These are phyloP conservation scores for Xylariaceae sp. DNA, from an alignment of 2,329 filamentous ascomycete species.

Conservation along the genomic window DNA sequence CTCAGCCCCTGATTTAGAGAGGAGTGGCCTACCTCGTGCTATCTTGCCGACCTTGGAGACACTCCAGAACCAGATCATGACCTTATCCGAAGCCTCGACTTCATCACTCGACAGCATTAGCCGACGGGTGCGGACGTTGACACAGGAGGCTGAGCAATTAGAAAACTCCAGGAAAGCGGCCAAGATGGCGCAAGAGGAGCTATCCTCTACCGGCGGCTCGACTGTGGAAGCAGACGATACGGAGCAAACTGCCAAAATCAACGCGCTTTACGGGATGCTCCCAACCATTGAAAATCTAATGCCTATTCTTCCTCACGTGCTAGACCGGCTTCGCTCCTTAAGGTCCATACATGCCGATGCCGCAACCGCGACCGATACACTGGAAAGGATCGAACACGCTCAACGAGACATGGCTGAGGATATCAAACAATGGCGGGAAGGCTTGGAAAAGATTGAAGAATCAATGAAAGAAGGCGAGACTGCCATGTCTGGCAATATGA, in stretches of 20 bases:
- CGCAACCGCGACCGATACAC: slow-evolving; percentile 69
- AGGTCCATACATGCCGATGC: slow-evolving; percentile 82
- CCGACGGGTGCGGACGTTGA: slow-evolving; percentile 63
- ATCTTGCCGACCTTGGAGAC: slow-evolving; percentile 77
- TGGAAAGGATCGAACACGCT: slow-evolving; percentile 70
- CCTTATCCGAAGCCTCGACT: slow-evolving; percentile 66
- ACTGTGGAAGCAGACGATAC: slow-evolving; percentile 44
- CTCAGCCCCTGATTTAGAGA: slow-evolving; percentile 58
- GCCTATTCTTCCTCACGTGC: slow-evolving; percentile 75
- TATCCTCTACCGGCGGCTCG: slow-evolving; percentile 42
- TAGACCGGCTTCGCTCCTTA: slow-evolving; percentile 80
- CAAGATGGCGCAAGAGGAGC: slow-evolving; percentile 55
- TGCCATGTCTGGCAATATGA: slow-evolving; percentile 72
- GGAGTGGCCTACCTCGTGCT: slow-evolving; percentile 55
- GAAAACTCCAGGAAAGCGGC: slow-evolving; percentile 60
- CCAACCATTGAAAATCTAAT: slow-evolving; percentile 82
- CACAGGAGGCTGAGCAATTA: slow-evolving; percentile 66
- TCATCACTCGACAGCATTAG: slow-evolving; percentile 68
- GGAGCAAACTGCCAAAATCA: slow-evolving; percentile 81
- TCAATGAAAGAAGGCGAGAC: slow-evolving; percentile 65
- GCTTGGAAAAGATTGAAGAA: slow-evolving; percentile 70
- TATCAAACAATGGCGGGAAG: slow-evolving; percentile 79
- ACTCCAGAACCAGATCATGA: slow-evolving; percentile 73
- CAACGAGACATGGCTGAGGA: slow-evolving; percentile 80
- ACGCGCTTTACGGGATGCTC: slow-evolving; percentile 82